Evolutionary conservation across 768 basidiomycete genomes (phyloP), one percentile per base, ranked within the genome.

Genomic region (Boletellus emodensis): DNA sequence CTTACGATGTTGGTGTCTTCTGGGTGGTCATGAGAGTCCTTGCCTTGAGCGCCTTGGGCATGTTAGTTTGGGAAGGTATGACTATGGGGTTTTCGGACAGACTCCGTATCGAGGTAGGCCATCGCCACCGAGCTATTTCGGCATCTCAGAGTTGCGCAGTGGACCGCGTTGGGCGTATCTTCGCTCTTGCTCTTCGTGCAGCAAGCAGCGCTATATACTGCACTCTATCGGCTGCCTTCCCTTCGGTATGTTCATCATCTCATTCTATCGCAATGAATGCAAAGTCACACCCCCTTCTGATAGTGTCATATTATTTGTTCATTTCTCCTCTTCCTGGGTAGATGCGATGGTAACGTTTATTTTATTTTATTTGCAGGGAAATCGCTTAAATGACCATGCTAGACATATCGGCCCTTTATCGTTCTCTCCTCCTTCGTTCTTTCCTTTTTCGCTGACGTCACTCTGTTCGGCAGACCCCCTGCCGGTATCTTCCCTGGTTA

Each of bases 11-110:
- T 18, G 83, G 84, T 7, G 78, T 85, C 9, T 84, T 89, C 61
- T 90, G 87, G 89, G 73, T 88, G 13, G 73, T 85, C 32, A 83
- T 90, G 71, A 73, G 86, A 54, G 76, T 88, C 43, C 71, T 90
- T 46, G 85, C 84, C 3, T 81, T 82, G 56, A 85, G 81, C n/a
- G 84, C 80, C n/a, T 59, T 87, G 46, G 82, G 80, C 17, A 76
- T 81, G 38, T 56, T 87, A 40, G 66, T 80, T 17, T 83, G 85
- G 83, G 82, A 83, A 53, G 75, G 69, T 1, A 52, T 72, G 42
- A 81, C 79, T 0, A 79, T 79, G 4, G 75, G 82, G 59, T 61
- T 81, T 53, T 70, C 72, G 43, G 82, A 76, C 59, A 75, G 75
- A 58, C 76, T 74, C 56, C 69, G 72, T 24, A 76, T 85, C 33